These are phyloP conservation scores for Diplotaxis tenuifolia DNA, from an alignment of 345 rosid species.

Conservation along the genomic window DNA sequence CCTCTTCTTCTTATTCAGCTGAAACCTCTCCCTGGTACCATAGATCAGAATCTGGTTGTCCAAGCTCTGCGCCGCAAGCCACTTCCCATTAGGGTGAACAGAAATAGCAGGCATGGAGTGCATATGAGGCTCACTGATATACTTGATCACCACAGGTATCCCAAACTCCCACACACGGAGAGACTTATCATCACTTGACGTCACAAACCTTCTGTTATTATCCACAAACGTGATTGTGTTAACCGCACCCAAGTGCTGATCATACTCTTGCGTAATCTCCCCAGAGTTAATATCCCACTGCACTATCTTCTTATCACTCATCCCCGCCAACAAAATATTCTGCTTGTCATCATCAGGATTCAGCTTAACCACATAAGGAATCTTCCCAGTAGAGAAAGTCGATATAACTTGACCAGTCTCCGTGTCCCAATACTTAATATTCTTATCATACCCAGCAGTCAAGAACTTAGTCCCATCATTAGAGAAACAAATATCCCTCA, in stretches of 20 bases:
- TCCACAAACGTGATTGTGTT: constrained; percentile 97
- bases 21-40: constrained; percentile 89
- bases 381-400: constrained; percentile 82
- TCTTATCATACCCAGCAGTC: constrained; percentile 92
- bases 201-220: constrained; percentile 88
- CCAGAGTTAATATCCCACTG: constrained; percentile 98
- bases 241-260: constrained; percentile 89
- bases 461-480: constrained; percentile 94
- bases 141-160: constrained; percentile 95
- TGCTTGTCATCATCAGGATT: constrained; percentile 96
- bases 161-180: constrained; percentile 99
- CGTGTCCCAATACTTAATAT: constrained; percentile 94
- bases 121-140: constrained; percentile 99
- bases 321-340: constrained; percentile 89
- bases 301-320: constrained; percentile 99
- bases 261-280: constrained; percentile 87
- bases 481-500: constrained; percentile 89
- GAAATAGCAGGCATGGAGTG: constrained; percentile 97
- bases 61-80: constrained; percentile 98
- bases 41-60: constrained; percentile 96
- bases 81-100: constrained; percentile 84
- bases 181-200: constrained; percentile 97
- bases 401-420: constrained; percentile 97
- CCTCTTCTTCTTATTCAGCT: constrained; percentile 94
- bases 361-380: constrained; percentile 89